phyloP scores from a whole-genome alignment of 331 rosid genomes.

The Cydonia oblonga region DNA sequence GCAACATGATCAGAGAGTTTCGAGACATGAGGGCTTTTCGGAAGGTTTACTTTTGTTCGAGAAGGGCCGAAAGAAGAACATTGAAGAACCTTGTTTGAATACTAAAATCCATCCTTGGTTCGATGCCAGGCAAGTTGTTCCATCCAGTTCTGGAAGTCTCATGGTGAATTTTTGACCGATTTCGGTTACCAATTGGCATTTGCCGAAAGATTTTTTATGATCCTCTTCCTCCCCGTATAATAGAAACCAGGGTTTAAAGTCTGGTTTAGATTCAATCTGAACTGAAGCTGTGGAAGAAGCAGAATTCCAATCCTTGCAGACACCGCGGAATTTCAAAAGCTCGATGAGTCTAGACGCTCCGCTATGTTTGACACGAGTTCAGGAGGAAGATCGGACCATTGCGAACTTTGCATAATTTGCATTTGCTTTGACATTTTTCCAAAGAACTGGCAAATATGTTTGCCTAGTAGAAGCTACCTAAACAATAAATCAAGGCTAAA shows the following conservation, averaged over 20 bases:
- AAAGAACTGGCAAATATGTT: not conserved
- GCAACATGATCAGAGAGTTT: slow-evolving; percentile 6
- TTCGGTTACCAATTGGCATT: not conserved
- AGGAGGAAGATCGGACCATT: slow-evolving; percentile 13
- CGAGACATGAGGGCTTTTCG: not conserved
- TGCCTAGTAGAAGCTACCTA: no score
- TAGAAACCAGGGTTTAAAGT: slow-evolving; percentile 9
- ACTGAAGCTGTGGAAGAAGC: slow-evolving; percentile 5
- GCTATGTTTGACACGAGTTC: slow-evolving; percentile 12
- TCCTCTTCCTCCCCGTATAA: not conserved
- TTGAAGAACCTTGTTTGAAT: not conserved
- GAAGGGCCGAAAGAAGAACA: slow-evolving; percentile 28
- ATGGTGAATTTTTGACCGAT: not conserved
- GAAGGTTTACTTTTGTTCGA: slow-evolving; percentile 19
- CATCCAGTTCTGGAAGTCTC: slow-evolving; percentile 10
- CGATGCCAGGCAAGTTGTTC: slow-evolving; percentile 13
- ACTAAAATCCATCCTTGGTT: slow-evolving; percentile 20
- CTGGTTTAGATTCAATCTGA: not conserved
- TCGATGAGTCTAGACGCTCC: slow-evolving; percentile 1
- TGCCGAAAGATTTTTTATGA: not conserved
- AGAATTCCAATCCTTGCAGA: slow-evolving; percentile 13
- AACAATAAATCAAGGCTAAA: no score
- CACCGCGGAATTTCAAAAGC: slow-evolving; percentile 9
- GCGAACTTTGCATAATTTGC: not conserved
- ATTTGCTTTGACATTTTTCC: not conserved